A percentile compares a stretch with the other conserved stretches of the same genome.
Conservation (phyloP, 768 basidiomycete genomes). For the Symmetrospora coprosmae region DNA sequence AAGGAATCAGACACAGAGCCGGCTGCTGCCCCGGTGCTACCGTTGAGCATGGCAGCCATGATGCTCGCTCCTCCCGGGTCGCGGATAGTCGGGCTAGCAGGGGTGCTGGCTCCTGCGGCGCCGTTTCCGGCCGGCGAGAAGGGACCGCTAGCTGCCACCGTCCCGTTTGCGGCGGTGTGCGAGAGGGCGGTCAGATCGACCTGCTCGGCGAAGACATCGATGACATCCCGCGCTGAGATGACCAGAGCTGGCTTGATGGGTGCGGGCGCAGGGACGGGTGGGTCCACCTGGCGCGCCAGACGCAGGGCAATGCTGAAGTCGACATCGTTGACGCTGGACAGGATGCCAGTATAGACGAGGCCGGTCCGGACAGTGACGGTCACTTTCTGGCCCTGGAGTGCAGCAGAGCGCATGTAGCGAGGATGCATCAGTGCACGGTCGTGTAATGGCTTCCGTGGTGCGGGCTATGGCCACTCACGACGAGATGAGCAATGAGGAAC, state of each 20-base stretch:
- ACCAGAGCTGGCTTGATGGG: constrained; percentile 24
- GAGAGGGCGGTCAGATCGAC: constrained; percentile 2
- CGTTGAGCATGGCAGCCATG: not conserved
- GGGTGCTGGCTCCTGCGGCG: not conserved
- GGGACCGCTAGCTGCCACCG: not conserved
- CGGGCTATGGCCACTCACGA: not conserved
- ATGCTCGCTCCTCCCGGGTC: not conserved
- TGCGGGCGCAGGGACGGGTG: not conserved
- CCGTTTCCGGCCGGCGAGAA: not conserved
- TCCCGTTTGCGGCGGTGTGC: not conserved
- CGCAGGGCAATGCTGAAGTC: constrained; percentile 30
- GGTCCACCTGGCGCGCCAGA: constrained; percentile 17
- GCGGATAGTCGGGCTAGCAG: not conserved
- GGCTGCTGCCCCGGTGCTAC: too few species aligned
- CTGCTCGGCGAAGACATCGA: constrained; percentile 26
- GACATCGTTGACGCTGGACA: constrained; percentile 24
- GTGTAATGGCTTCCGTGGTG: not conserved
- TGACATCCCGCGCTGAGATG: constrained; percentile 27
- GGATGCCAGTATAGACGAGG: constrained; percentile 26
- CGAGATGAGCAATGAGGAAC: constrained; percentile 2
- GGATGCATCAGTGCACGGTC: not conserved
- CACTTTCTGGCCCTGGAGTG: constrained; percentile 28
- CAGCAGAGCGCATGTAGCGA: not conserved
- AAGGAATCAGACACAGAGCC: constrained; percentile 26
- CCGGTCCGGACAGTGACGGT: constrained; percentile 24